Base-by-base conservation (phyloP, 768 basidiomycete genomes). In the Tephrocybe sp. region DNA sequence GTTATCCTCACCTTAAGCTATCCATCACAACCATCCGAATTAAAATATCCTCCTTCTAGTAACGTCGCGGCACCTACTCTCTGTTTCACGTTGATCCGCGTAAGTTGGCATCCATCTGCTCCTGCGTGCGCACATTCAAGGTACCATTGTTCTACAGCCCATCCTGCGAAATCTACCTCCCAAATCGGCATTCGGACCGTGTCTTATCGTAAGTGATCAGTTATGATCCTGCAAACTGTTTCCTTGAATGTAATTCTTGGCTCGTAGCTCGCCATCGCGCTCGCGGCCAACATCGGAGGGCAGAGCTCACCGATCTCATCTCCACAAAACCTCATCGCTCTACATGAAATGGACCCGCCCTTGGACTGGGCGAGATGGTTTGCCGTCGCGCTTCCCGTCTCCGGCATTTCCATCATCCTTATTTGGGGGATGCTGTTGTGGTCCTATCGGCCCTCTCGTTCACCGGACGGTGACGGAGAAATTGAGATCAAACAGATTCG, bases 211-310 rank as follows among this genome's bases (percentile, higher is more conserved):
- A 61, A 72, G 92, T 71, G 12, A n/a, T 36, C 32, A 30, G n/a
- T 24, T 30, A 40, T 22, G 21, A 26, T 47, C 25, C 26, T 21
- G 13, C 19, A 40, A 38, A 34, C 5, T 16, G 15, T 35, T 28
- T 40, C 37, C 18, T 26, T 13, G 15, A 46, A 15, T 32, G 39
- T 30, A 36, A 36, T 15, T 15, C 16, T 22, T 39, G 31, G 38
- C 13, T 26, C 5, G 2, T 47, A 97, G 93, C 80, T 99, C 45
- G 95, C 89, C 7, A 98, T 99, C 56, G 96, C 97, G 1, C 79
- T 99, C n/a, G 94, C 96, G 0, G 93, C 95, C 16, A 99, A 98
- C 63, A 94, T 98, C 51, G 97, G 97, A 11, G 97, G 97, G 0
- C 95, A 98, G 68, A 90, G 87, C 42, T 98, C 95, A 0, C 96